Conservation (phyloP, 192 early-diverging fungal species). For the Coemansia sp. region DNA sequence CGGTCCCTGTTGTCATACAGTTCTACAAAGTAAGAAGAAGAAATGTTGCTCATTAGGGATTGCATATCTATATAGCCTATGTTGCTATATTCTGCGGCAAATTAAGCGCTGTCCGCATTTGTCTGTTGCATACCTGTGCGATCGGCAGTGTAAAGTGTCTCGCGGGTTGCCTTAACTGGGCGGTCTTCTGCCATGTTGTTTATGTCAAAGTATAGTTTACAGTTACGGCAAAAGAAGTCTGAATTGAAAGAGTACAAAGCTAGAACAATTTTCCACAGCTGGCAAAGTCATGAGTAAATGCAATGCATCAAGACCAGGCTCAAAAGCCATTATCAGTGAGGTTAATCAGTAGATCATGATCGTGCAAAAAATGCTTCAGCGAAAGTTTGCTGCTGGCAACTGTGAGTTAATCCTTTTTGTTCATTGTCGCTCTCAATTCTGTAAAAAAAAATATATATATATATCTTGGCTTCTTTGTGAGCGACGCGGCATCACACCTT, state of each 20-base stretch:
- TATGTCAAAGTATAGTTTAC: neutral
- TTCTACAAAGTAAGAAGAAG: conserved; percentile 21
- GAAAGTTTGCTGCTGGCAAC: neutral
- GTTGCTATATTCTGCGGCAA: neutral
- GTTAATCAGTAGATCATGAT: neutral
- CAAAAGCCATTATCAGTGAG: neutral
- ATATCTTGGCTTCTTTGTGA: neutral
- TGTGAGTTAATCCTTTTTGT: neutral
- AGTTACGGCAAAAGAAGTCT: neutral
- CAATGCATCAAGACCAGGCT: neutral
- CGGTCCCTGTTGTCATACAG: conserved; percentile 64
- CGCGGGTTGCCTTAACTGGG: conserved; percentile 49
- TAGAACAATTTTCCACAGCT: neutral
- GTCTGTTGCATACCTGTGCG: conserved; percentile 42
- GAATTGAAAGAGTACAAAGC: neutral
- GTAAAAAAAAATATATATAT: neutral
- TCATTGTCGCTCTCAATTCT: neutral
- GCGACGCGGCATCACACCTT: neutral
- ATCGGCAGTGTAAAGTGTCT: conserved; percentile 53
- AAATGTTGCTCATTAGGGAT: neutral
- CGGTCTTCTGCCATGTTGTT: conserved; percentile 19
- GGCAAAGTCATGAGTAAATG: neutral
- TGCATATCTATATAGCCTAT: neutral
- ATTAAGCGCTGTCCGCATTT: neutral
- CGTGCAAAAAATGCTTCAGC: conserved; percentile 1